These are phyloP conservation scores for Tubosaeta brunneosetosa DNA, from an alignment of 768 basidiomycete species.

Conservation along the genomic window DNA sequence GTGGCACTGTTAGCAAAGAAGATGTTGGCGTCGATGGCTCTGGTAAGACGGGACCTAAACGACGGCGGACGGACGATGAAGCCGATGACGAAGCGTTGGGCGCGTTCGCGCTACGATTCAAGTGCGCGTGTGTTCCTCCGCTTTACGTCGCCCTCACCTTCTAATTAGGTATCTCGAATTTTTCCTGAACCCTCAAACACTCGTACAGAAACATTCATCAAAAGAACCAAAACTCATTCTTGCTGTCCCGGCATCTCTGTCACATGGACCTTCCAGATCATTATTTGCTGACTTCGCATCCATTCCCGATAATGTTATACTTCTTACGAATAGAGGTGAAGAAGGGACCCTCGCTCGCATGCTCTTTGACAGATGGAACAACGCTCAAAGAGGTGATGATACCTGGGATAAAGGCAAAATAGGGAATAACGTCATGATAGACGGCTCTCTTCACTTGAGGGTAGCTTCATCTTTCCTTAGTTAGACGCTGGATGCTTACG, in stretches of 20 bases:
- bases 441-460: constrained; percentile 60
- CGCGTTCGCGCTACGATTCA: constrained; percentile 83
- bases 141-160: not conserved
- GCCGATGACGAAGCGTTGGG: constrained; percentile 81
- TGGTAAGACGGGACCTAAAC: constrained; percentile 46
- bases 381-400: constrained; percentile 68
- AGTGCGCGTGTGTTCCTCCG: constrained; percentile 43
- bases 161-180: constrained; percentile 81
- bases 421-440: constrained; percentile 81
- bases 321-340: constrained; percentile 77
- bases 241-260: constrained; percentile 88
- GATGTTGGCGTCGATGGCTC: constrained; percentile 79
- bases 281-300: constrained; percentile 85
- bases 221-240: constrained; percentile 91
- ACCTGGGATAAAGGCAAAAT: constrained; percentile 90
- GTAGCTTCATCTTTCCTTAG: constrained; percentile 35
- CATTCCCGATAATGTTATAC: constrained; percentile 77
- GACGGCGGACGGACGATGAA: constrained; percentile 60
- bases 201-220: constrained; percentile 78
- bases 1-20: constrained; percentile 90
- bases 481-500: constrained; percentile 2
- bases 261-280: constrained; percentile 84
- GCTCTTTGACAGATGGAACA: constrained; percentile 86
- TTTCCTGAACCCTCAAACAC: constrained; percentile 76
- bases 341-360: constrained; percentile 74